Conservation (phyloP, 2,329 filamentous ascomycete species). For the Cladorrhinum sp. region DNA sequence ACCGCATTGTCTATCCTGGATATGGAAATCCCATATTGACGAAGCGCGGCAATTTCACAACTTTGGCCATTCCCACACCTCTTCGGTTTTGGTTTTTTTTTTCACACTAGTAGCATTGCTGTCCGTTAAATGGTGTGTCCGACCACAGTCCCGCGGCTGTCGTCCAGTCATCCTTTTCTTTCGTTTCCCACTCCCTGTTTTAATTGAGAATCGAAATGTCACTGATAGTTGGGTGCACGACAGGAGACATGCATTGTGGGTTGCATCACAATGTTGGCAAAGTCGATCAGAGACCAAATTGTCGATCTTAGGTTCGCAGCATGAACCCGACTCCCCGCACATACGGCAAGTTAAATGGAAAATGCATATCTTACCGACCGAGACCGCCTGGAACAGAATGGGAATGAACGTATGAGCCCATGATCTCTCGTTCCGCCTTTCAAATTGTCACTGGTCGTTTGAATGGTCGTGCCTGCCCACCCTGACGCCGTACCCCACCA, state of each 20-base stretch:
- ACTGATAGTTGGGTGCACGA: not conserved
- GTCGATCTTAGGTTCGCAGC: constrained; percentile 23
- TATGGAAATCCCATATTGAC: constrained; percentile 21
- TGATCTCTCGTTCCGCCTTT: not conserved
- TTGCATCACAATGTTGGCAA: constrained; percentile 10
- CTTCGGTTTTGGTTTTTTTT: not conserved
- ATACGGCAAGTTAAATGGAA: not conserved
- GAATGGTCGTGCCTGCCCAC: constrained; percentile 8
- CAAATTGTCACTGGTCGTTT: constrained; percentile 1
- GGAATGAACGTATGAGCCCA: not conserved
- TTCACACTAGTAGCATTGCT: not conserved
- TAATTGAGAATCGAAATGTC: not conserved
- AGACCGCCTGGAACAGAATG: constrained; percentile 2
- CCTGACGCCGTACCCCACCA: constrained; percentile 13
- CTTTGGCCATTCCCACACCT: not conserved
- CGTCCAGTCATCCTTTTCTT: not conserved
- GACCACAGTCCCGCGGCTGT: not conserved
- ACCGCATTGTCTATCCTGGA: constrained; percentile 17
- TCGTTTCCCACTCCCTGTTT: not conserved
- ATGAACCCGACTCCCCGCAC: constrained; percentile 10
- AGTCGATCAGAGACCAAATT: constrained; percentile 28
- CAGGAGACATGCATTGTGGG: not conserved
- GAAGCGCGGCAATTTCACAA: constrained; percentile 13
- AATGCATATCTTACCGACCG: not conserved
- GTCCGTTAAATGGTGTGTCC: not conserved